Conservation (phyloP, 148 eudicot species). For the Salicornia ramosissima region DNA sequence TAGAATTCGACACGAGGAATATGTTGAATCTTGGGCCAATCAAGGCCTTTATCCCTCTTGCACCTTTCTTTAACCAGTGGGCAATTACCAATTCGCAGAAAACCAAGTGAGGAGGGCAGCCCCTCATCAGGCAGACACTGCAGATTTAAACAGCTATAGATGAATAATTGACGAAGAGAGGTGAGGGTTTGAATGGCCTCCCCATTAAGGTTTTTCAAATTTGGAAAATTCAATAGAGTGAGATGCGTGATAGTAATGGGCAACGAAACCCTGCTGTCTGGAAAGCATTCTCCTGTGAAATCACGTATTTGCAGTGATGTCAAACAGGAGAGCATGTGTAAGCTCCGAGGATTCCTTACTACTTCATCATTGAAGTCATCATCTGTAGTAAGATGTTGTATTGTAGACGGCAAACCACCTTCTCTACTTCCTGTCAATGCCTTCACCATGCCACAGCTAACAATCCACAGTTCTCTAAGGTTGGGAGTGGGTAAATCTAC, state of each 20-base stretch:
- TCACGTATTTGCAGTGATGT: too few species aligned
- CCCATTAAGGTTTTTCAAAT: not conserved
- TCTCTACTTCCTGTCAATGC: not conserved
- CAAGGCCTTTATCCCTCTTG: not conserved
- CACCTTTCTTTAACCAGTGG: not conserved
- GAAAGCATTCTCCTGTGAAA: too few species aligned
- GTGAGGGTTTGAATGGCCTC: not conserved
- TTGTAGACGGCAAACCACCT: not conserved
- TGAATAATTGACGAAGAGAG: not conserved
- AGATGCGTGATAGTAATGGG: too few species aligned
- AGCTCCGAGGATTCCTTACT: not conserved
- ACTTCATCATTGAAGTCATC: not conserved
- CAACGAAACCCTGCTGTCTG: too few species aligned
- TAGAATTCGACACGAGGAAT: not conserved
- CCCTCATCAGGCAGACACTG: not conserved
- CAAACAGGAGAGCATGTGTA: too few species aligned
- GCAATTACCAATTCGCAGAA: not conserved
- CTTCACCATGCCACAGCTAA: not conserved
- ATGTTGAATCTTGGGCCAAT: not conserved
- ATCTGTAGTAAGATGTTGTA: not conserved
- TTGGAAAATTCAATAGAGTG: too few species aligned
- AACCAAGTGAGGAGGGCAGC: not conserved
- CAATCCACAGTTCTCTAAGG: not conserved
- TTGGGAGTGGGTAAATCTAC: not conserved
- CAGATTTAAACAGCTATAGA: not conserved